Conservation (phyloP, 1,284 basidiomycete species). For the Porogramme epimiltina region DNA sequence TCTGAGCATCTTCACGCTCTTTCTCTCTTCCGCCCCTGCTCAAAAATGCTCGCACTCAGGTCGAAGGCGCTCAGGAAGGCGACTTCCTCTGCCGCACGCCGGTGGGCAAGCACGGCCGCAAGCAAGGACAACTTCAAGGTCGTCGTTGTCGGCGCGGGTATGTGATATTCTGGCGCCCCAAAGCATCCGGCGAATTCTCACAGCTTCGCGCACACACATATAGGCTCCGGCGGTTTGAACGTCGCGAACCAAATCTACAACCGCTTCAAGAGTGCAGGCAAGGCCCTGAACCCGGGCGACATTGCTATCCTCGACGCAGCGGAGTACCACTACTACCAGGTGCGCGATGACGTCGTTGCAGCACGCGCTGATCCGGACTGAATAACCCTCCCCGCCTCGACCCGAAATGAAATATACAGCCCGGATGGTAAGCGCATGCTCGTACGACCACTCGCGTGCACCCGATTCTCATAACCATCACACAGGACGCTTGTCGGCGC, state of each 20-base stretch:
- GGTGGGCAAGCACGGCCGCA: conserved; percentile 41
- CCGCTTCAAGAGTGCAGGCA: conserved; percentile 71
- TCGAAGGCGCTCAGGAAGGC: conserved; percentile 15
- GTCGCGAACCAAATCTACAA: conserved; percentile 85
- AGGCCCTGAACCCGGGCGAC: conserved; percentile 71
- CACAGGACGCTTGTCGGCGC: conserved; percentile 90
- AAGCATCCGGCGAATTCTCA: conserved; percentile 14
- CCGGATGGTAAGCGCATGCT: conserved; percentile 65
- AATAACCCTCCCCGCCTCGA: not conserved
- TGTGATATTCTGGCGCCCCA: conserved; percentile 15
- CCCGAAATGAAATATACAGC: conserved; percentile 41
- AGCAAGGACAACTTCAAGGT: conserved; percentile 58
- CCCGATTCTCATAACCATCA: not conserved
- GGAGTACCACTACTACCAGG: conserved; percentile 80
- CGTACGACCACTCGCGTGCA: not conserved
- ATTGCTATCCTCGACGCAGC: conserved; percentile 84
- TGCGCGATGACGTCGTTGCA: conserved; percentile 28
- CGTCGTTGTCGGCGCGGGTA: conserved; percentile 69
- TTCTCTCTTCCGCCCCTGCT: not conserved
- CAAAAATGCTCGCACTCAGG: conserved; percentile 21
- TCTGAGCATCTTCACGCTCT: not conserved
- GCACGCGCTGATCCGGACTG: not conserved
- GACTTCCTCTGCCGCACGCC: conserved; percentile 11
- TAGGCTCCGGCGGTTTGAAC: conserved; percentile 78
- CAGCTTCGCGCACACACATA: conserved; percentile 1